Conservation (phyloP, 2,329 filamentous ascomycete genomes). For the Cordyceps sp. region DNA sequence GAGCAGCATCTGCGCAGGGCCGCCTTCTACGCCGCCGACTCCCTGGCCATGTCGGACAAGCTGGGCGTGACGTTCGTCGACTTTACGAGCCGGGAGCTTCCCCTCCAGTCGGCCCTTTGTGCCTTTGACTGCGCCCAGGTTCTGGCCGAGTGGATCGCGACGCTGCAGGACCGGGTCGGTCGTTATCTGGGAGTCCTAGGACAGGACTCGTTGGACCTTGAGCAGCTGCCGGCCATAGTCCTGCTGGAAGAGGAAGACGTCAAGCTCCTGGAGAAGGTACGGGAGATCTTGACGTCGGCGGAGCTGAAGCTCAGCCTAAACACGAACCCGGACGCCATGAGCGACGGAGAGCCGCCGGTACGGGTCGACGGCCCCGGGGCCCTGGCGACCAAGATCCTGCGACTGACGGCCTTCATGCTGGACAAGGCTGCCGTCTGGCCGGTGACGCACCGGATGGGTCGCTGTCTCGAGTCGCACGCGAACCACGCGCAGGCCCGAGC, state of each 20-base stretch:
- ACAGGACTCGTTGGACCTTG: constrained; percentile 62
- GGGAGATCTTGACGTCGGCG: constrained; percentile 58
- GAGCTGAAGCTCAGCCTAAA: constrained; percentile 62
- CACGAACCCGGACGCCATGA: constrained; percentile 27
- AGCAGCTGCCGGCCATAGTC: constrained; percentile 73
- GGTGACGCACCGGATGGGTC: constrained; percentile 37
- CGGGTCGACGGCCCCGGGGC: constrained; percentile 47
- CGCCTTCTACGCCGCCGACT: constrained; percentile 90
- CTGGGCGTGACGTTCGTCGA: constrained; percentile 76
- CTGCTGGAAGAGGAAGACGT: constrained; percentile 83
- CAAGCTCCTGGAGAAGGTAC: constrained; percentile 68
- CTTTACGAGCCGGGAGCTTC: constrained; percentile 66
- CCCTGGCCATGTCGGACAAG: constrained; percentile 74
- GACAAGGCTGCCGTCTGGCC: constrained; percentile 88
- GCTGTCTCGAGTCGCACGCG: constrained; percentile 37
- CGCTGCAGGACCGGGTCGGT: constrained; percentile 86
- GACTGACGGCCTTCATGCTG: constrained; percentile 73
- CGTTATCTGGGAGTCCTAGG: constrained; percentile 77
- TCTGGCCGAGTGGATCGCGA: constrained; percentile 84
- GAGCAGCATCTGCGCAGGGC: constrained; percentile 84
- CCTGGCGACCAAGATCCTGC: constrained; percentile 70
- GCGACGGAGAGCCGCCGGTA: constrained; percentile 32
- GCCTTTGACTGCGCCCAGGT: constrained; percentile 90
- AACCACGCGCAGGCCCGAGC: constrained; percentile 32
- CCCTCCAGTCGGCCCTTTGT: constrained; percentile 81